Evolutionary conservation across 106 monocot species (phyloP).

Genomic region (Iris macrosiphon): DNA sequence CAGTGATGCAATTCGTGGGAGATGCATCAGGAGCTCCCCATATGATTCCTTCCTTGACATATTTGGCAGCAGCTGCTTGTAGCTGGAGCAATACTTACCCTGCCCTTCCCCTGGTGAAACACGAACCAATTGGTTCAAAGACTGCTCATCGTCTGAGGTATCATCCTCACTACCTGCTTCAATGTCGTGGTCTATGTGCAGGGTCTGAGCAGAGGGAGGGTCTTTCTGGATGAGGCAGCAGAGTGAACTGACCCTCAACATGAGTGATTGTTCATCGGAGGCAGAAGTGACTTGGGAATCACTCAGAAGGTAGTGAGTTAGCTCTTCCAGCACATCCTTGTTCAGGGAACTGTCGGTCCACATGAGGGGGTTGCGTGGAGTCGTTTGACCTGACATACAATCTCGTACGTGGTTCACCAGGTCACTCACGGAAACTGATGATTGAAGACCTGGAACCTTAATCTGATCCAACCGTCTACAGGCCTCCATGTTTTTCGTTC

Average conservation of each 20-base stretch:
- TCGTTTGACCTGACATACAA: slow-evolving; percentile 64
- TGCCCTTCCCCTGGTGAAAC: slow-evolving; percentile 7
- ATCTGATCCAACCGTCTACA: slow-evolving; percentile 38
- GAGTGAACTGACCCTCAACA: slow-evolving; percentile 73
- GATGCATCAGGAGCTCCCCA: slow-evolving; percentile 59
- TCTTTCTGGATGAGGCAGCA: slow-evolving; percentile 77
- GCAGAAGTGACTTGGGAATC: slow-evolving; percentile 46
- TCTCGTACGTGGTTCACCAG: slow-evolving; percentile 69
- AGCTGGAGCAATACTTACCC: background rate
- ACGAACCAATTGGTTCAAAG: slow-evolving; percentile 8
- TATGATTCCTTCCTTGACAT: slow-evolving; percentile 79
- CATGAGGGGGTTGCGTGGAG: slow-evolving; percentile 18
- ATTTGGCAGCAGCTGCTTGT: slow-evolving; percentile 6
- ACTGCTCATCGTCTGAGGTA: background rate
- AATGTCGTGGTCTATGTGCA: slow-evolving; percentile 6
- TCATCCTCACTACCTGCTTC: slow-evolving; percentile 8
- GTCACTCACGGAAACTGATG: slow-evolving; percentile 89
- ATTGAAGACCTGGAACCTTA: slow-evolving; percentile 47
- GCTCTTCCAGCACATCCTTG: slow-evolving; percentile 50
- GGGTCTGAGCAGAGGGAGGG: slow-evolving; percentile 7
- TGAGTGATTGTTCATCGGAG: slow-evolving; percentile 62
- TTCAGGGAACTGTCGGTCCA: slow-evolving; percentile 6
- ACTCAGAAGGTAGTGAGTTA: slow-evolving; percentile 52
- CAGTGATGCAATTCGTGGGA: slow-evolving; percentile 71
- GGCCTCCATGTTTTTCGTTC: slow-evolving; percentile 15